These are phyloP conservation scores for Volvox reticuliferus DNA, from an alignment of 139 green algal genomes.

Conservation along the genomic window DNA sequence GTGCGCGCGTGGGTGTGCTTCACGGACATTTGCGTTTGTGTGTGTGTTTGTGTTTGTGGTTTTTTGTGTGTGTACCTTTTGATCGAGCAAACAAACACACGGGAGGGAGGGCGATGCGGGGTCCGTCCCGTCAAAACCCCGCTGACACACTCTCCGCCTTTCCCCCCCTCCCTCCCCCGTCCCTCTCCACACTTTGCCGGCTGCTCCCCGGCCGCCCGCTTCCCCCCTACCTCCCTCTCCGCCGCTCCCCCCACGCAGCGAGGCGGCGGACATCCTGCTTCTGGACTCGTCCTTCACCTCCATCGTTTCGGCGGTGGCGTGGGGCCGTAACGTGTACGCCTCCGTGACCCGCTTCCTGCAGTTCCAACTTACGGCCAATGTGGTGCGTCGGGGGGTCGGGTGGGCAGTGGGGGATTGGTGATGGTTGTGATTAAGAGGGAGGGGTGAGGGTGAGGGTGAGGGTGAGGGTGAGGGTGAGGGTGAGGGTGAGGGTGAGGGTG, in stretches of 20 bases:
- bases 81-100: too few relatives aligned
- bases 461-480: background rate
- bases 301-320: conserved; percentile 87
- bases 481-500: background rate
- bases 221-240: background rate
- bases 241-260: conserved; percentile 54
- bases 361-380: conserved; percentile 91
- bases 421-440: background rate
- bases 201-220: too few relatives aligned
- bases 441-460: background rate
- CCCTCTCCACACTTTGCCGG: too few relatives aligned
- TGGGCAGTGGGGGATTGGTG: background rate
- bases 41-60: too few relatives aligned
- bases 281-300: conserved; percentile 92
- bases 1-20: too few relatives aligned
- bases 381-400: conserved; percentile 14
- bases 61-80: too few relatives aligned
- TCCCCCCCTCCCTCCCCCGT: background rate
- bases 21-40: too few relatives aligned
- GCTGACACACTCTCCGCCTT: background rate
- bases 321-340: conserved; percentile 91
- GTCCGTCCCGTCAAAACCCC: too few relatives aligned
- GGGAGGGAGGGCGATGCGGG: too few relatives aligned
- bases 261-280: conserved; percentile 93
- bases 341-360: conserved; percentile 90